Evolutionary conservation across 1,284 basidiomycete genomes (phyloP).

Genomic region (Cryptococcus depauperatus): DNA sequence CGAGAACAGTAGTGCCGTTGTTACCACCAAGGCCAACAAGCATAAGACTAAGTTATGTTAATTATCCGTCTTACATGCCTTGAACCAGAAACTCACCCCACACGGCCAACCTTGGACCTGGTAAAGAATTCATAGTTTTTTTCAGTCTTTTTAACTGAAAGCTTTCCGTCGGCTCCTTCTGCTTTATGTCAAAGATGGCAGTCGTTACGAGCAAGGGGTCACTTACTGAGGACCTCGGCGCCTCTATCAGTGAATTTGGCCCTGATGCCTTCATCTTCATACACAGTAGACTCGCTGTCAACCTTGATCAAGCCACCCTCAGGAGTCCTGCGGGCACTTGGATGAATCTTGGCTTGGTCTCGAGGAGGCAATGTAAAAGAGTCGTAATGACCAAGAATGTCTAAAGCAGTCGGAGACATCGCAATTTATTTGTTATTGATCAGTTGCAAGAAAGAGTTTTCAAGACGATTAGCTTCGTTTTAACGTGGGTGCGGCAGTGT

Average conservation of each 20-base stretch:
- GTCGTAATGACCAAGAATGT: slow-evolving; percentile 35
- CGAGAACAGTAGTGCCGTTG: slow-evolving; percentile 91
- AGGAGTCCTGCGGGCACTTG: slow-evolving; percentile 70
- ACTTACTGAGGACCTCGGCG: slow-evolving; percentile 55
- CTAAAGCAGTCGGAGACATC: slow-evolving; percentile 45
- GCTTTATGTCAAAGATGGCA: background rate
- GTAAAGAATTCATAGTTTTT: slow-evolving; percentile 88
- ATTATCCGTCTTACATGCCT: background rate
- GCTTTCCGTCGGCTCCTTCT: slow-evolving; percentile 58
- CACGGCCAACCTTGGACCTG: slow-evolving; percentile 75
- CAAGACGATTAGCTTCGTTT: slow-evolving; percentile 31
- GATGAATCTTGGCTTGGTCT: slow-evolving; percentile 54
- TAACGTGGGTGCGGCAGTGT: slow-evolving; percentile 44
- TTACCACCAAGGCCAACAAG: slow-evolving; percentile 96
- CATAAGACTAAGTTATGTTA: slow-evolving; percentile 62
- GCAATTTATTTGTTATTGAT: slow-evolving; percentile 12
- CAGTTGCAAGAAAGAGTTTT: slow-evolving; percentile 7
- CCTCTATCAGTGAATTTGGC: slow-evolving; percentile 77
- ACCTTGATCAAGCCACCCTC: slow-evolving; percentile 58
- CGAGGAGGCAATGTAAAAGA: slow-evolving; percentile 53
- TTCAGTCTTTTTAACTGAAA: slow-evolving; percentile 61
- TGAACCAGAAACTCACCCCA: slow-evolving; percentile 59
- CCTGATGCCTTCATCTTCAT: slow-evolving; percentile 69
- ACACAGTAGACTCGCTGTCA: slow-evolving; percentile 71
- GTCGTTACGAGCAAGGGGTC: background rate